Percentiles rank a stretch among this genome's conserved stretches.
Evolutionary conservation across 495 filamentous ascomycete species (phyloP).

Genomic region (Hypoxylon fragiforme): DNA sequence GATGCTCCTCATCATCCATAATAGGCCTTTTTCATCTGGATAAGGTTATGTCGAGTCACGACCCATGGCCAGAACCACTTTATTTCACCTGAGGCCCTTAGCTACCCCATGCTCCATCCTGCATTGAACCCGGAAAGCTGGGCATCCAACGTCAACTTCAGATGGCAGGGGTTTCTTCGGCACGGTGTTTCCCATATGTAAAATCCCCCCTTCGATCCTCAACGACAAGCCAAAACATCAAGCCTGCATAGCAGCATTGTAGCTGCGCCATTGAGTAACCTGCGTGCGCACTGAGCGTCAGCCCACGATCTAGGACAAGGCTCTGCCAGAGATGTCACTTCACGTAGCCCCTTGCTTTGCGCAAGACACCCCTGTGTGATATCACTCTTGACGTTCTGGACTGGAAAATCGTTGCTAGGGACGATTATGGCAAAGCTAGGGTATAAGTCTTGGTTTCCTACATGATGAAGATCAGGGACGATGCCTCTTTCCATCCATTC

Average conservation of each 20-base stretch:
- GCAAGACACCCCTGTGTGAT: conserved; percentile 16
- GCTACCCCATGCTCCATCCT: conserved; percentile 8
- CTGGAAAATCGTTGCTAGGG: conserved; percentile 9
- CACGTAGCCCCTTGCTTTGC: conserved; percentile 4
- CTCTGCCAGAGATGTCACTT: conserved; percentile 21
- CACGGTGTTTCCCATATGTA: conserved; percentile 8
- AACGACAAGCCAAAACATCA: conserved; percentile 9
- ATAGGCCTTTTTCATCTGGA: conserved; percentile 13
- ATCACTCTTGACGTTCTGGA: conserved; percentile 15
- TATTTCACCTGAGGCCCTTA: neutral
- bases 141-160: conserved; percentile 22
- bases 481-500: conserved; percentile 17
- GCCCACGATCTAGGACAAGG: conserved; percentile 5
- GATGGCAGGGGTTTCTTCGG: conserved; percentile 23
- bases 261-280: too few relatives aligned
- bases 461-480: conserved; percentile 28
- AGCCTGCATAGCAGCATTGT: conserved; percentile 14
- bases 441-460: conserved; percentile 33
- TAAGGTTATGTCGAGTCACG: conserved; percentile 20
- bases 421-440: conserved; percentile 9
- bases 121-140: conserved; percentile 17
- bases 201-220: conserved; percentile 7
- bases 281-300: conserved; percentile 8
- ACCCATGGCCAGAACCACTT: conserved; percentile 9
- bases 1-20: conserved; percentile 1